Evolutionary conservation across 2,329 filamentous ascomycete species (phyloP).

Genomic region (Amesomyces nigricolor): DNA sequence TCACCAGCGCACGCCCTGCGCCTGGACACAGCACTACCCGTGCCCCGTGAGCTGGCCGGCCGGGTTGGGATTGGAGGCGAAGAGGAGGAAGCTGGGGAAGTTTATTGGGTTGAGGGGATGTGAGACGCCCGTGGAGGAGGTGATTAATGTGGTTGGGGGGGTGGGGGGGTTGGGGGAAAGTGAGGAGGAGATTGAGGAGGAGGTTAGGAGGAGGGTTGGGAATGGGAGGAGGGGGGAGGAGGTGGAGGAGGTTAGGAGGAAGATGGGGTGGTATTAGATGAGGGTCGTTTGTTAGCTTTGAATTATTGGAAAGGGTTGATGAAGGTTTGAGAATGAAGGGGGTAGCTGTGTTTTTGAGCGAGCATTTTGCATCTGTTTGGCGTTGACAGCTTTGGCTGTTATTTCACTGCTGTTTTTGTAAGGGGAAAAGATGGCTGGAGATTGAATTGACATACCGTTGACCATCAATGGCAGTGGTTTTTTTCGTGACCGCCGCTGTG

Average conservation of each 20-base stretch:
- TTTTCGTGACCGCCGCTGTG: too few species aligned
- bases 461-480: too few species aligned
- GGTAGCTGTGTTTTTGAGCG: too few species aligned
- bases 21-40: constrained; percentile 57
- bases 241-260: constrained; percentile 45
- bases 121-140: constrained; percentile 31
- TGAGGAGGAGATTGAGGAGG: constrained; percentile 45
- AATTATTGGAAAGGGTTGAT: background rate
- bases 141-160: background rate
- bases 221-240: constrained; percentile 35
- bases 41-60: constrained; percentile 59
- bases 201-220: constrained; percentile 35
- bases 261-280: constrained; percentile 32
- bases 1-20: constrained; percentile 58
- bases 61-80: constrained; percentile 55
- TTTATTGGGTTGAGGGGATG: constrained; percentile 67
- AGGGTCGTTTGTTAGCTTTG: background rate
- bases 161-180: constrained; percentile 29
- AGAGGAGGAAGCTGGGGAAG: constrained; percentile 64
- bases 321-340: background rate
- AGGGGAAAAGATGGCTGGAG: too few species aligned
- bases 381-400: too few species aligned
- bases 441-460: too few species aligned
- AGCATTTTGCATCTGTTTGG: too few species aligned
- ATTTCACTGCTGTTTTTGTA: too few species aligned